Conservation (phyloP, 345 rosid species). For the Durio zibethinus region DNA sequence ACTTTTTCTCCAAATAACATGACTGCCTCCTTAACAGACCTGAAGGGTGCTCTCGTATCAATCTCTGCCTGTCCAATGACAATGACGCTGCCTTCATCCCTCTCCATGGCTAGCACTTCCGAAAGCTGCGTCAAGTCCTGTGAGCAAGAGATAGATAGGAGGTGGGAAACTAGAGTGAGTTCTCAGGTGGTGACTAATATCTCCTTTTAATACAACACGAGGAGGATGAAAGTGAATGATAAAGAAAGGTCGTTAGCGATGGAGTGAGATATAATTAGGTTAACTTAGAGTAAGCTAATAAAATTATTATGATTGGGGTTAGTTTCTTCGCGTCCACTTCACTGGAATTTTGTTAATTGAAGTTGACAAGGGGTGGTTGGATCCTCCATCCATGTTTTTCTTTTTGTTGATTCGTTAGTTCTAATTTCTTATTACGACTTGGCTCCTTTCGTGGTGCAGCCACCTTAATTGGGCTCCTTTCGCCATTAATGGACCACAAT, state of each 20-base stretch:
- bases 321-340: slow-evolving; percentile 59
- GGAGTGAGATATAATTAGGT: slow-evolving; percentile 2
- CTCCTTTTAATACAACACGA: neutral
- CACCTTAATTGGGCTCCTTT: neutral
- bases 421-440: neutral
- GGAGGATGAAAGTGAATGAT: neutral
- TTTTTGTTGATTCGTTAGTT: neutral
- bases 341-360: slow-evolving; percentile 37
- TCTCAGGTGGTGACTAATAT: neutral
- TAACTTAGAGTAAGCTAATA: slow-evolving; percentile 12
- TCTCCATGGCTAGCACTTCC: neutral
- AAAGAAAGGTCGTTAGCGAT: slow-evolving; percentile 19
- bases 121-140: neutral
- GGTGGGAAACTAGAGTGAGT: neutral
- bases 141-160: neutral
- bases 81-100: slow-evolving; percentile 7
- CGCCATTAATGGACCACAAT: too few relatives aligned
- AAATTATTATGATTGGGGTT: neutral
- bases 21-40: slow-evolving; percentile 78
- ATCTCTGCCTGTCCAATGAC: slow-evolving; percentile 52
- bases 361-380: slow-evolving; percentile 20
- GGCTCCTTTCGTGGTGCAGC: neutral
- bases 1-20: slow-evolving; percentile 62
- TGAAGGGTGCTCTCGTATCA: slow-evolving; percentile 71
- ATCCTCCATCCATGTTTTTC: neutral